A percentile compares a stretch with the other conserved stretches of the same genome.
Conservation (phyloP, 495 filamentous ascomycete species). For the Annulohypoxylon maeteangense region DNA sequence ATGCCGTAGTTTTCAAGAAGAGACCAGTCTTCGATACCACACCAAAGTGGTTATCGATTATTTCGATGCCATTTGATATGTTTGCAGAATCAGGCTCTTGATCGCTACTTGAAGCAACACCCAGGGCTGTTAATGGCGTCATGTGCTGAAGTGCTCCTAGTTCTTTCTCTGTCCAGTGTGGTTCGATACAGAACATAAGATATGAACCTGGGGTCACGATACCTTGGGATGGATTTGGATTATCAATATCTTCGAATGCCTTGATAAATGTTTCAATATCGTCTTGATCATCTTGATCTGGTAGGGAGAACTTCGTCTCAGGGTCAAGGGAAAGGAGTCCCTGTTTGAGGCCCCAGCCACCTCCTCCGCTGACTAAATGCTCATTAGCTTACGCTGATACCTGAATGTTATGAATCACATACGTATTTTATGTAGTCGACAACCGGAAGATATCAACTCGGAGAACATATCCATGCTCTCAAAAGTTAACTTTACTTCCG, state of each 20-base stretch:
- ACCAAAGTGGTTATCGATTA: conserved; percentile 53
- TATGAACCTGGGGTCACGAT: conserved; percentile 57
- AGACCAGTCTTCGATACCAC: conserved; percentile 54
- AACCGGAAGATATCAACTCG: conserved; percentile 56
- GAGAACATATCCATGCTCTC: conserved; percentile 36
- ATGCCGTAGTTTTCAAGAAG: conserved; percentile 43
- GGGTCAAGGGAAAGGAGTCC: conserved; percentile 87
- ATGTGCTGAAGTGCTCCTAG: conserved; percentile 12
- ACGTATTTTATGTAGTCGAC: conserved; percentile 70
- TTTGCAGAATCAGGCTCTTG: conserved; percentile 1
- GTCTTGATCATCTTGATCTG: conserved; percentile 44
- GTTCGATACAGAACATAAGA: conserved; percentile 61
- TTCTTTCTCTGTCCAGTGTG: conserved; percentile 34
- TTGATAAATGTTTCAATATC: conserved; percentile 46
- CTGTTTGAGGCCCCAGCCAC: conserved; percentile 88
- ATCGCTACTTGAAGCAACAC: conserved; percentile 38
- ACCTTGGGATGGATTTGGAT: conserved; percentile 33
- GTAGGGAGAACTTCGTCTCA: conserved; percentile 57
- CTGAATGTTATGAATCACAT: conserved; percentile 38
- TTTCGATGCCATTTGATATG: conserved; percentile 15
- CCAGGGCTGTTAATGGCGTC: conserved; percentile 17
- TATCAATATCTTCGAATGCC: conserved; percentile 44
- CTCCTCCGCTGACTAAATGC: conserved; percentile 80
- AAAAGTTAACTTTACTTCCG: conserved; percentile 34
- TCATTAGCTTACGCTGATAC: conserved; percentile 21